A percentile compares a stretch with the other conserved stretches of the same genome.
phyloP scores from a whole-genome alignment of 352 stramenopile species.

The Globisporangium apiculatum region DNA sequence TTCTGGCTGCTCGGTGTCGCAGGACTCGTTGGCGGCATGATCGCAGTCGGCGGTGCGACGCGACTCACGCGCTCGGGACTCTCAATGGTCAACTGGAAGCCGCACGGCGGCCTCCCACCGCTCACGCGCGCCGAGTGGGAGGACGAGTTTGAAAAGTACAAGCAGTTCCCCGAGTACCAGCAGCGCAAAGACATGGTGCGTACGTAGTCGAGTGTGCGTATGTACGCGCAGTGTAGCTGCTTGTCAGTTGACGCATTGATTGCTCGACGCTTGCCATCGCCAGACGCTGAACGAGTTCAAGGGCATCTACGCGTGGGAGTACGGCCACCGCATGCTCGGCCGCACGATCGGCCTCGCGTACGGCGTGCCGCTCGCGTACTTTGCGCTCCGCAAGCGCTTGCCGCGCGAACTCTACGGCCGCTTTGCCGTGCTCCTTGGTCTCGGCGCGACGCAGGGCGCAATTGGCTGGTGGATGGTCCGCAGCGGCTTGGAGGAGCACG shows the following conservation, averaged over 20 bases:
- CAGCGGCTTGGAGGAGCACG: constrained; percentile 94
- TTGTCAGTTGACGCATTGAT: constrained; percentile 4
- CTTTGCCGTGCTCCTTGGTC: constrained; percentile 53
- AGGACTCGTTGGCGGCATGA: constrained; percentile 94
- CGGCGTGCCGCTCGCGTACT: constrained; percentile 90
- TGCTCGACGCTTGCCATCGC: neutral
- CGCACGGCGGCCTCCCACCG: constrained; percentile 90
- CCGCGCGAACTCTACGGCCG: constrained; percentile 63
- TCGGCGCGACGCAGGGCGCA: constrained; percentile 59
- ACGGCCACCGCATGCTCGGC: constrained; percentile 97
- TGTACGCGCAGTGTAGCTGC: neutral
- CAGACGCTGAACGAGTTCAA: constrained; percentile 98
- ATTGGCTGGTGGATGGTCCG: constrained; percentile 99
- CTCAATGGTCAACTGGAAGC: constrained; percentile 97
- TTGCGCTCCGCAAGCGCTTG: constrained; percentile 78
- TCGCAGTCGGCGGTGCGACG: constrained; percentile 96
- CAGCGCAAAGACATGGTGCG: constrained; percentile 89
- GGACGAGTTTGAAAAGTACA: constrained; percentile 97
- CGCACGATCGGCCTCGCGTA: constrained; percentile 93
- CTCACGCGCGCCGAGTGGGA: constrained; percentile 92
- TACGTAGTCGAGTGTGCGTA: too few species aligned
- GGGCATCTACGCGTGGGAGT: constrained; percentile 96
- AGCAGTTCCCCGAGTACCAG: constrained; percentile 97
- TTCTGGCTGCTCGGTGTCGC: constrained; percentile 96
- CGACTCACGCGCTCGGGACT: constrained; percentile 96